Base-by-base conservation (phyloP, 2,329 filamentous ascomycete genomes). In the Metarhizium anisopliae region DNA sequence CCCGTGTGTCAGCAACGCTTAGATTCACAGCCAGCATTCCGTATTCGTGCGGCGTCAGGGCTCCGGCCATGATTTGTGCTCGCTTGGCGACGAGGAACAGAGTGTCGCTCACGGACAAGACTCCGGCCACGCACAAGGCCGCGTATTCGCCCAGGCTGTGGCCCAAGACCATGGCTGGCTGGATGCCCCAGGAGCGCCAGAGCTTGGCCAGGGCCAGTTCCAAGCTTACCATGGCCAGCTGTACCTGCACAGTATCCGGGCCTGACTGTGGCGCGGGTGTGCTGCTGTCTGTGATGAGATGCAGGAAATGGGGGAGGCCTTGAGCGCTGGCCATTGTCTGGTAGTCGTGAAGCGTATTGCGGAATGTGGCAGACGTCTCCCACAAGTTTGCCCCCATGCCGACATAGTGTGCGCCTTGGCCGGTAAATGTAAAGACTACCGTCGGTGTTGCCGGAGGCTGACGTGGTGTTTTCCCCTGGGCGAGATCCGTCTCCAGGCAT, bases 71-170 rank as follows among this genome's bases (percentile, higher is more conserved):
- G 45, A 47, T 47, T 25, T 47, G 45, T 18, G 87, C 87, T 60
- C 89, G 81, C 55, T 75, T 70, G 49, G 88, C 87, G 25, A 91
- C 86, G 1, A 92, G 76, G 60, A 84, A 86, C 56, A 94, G 80
- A 64, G 86, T 82, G 66, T 90, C 87, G 62, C 82, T 83, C 20
- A 81, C 83, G 11, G 85, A 87, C 20, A 90, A 74, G 18, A 90
- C 86, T 53, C 86, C 87, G 53, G 86, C 84, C 47, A 84, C 78
- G 63, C 88, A 79, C 8, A 90, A 38, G 88, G 74, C 63, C 1
- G 61, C 61, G 32, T 62, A 62, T 29, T 62, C 59, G 6, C 61
- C 61, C 3, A 62, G 59, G 47, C 85, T 89, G 68, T 83, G 81
- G 16, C 81, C 81, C 16, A 83, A 67, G 2, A 84, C 79, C 8